Conservation (phyloP, 2,329 filamentous ascomycete species). For the Madurella mycetomatis region DNA sequence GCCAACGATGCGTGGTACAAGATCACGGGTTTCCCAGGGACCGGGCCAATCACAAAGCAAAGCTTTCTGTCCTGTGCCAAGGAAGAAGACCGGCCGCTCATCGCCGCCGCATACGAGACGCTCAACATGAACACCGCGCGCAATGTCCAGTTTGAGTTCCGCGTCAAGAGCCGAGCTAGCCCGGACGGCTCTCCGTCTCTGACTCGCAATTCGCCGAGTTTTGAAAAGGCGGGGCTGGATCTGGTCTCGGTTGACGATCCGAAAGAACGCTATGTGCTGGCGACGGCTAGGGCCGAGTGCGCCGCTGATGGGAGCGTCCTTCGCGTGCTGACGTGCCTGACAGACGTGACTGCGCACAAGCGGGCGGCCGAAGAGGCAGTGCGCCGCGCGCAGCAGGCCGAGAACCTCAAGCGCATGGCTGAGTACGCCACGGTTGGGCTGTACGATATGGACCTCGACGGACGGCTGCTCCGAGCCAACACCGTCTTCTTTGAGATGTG, state of each 20-base stretch:
- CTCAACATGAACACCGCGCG: constrained; percentile 33
- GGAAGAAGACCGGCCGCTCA: constrained; percentile 42
- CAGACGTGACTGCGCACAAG: constrained; percentile 49
- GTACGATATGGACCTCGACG: constrained; percentile 50
- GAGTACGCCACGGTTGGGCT: constrained; percentile 52
- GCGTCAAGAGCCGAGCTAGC: constrained; percentile 32
- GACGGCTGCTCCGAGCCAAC: constrained; percentile 47
- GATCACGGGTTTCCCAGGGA: constrained; percentile 43
- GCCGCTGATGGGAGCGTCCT: constrained; percentile 40
- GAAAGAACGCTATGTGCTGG: constrained; percentile 42
- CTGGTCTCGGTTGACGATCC: constrained; percentile 32
- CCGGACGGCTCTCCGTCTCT: constrained; percentile 25
- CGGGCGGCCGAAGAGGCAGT: constrained; percentile 45
- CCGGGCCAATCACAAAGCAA: constrained; percentile 25
- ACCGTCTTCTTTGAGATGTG: constrained; percentile 51
- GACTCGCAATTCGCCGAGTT: constrained; percentile 34
- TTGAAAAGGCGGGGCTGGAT: constrained; percentile 34
- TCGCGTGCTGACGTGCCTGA: constrained; percentile 46
- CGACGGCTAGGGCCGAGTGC: constrained; percentile 44
- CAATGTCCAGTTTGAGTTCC: constrained; percentile 45
- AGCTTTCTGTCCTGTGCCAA: constrained; percentile 43
- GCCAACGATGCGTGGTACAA: constrained; percentile 65
- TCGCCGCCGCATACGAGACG: constrained; percentile 40
- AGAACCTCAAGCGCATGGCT: constrained; percentile 51
- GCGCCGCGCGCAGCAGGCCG: constrained; percentile 46